Percentiles rank a stretch among this genome's conserved stretches.
These are phyloP conservation scores for Davidsoniella neocaledoniae DNA, from an alignment of 2,329 filamentous ascomycete species.

Conservation along the genomic window DNA sequence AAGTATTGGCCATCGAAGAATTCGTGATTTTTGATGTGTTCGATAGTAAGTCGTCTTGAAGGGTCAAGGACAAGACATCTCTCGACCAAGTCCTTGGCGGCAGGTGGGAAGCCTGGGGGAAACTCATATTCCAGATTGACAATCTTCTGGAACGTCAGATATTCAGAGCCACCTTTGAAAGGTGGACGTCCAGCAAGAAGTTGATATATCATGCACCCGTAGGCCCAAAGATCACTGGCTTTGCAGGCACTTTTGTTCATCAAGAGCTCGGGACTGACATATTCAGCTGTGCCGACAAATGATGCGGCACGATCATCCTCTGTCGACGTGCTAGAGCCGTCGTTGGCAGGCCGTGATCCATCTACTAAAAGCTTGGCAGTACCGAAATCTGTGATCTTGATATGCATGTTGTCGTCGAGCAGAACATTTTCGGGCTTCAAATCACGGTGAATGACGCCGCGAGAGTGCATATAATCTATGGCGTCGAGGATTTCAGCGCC, in stretches of 20 bases:
- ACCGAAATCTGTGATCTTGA: conserved; percentile 98
- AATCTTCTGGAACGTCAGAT: conserved; percentile 96
- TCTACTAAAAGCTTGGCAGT: conserved; percentile 70
- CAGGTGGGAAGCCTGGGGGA: conserved; percentile 67
- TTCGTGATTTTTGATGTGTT: conserved; percentile 91
- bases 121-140: conserved; percentile 89
- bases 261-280: conserved; percentile 92
- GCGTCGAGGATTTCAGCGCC: conserved; percentile 87
- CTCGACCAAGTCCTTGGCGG: conserved; percentile 79
- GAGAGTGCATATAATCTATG: conserved; percentile 94
- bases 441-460: conserved; percentile 91
- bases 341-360: not conserved
- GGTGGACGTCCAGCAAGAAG: conserved; percentile 87
- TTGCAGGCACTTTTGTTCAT: conserved; percentile 96
- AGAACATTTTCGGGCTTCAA: conserved; percentile 95
- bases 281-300: conserved; percentile 94
- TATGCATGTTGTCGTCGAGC: conserved; percentile 86
- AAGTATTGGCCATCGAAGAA: conserved; percentile 84
- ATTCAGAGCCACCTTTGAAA: conserved; percentile 92
- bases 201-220: conserved; percentile 95
- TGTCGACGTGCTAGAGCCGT: conserved; percentile 19
- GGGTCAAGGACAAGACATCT: conserved; percentile 82
- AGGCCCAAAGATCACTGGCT: conserved; percentile 94
- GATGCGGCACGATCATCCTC: conserved; percentile 70
- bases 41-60: conserved; percentile 64